Evolutionary conservation across 805 yeast species (phyloP).

Genomic region (Candida succiphila): DNA sequence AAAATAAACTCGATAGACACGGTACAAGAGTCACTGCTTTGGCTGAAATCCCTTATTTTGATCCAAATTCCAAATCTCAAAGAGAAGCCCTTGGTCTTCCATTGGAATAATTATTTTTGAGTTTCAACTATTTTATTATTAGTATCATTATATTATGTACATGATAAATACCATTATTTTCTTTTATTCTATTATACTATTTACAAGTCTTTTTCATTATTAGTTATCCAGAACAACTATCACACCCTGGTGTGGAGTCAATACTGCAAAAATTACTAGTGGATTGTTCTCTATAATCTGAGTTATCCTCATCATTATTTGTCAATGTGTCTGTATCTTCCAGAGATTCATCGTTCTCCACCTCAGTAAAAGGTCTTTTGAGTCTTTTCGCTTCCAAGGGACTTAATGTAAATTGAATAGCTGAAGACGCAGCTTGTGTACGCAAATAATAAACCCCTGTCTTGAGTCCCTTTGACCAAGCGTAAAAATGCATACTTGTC

Average conservation of each 20-base stretch:
- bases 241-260: conserved; percentile 22
- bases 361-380: conserved; percentile 1
- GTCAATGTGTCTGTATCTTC: neutral
- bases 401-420: conserved; percentile 84
- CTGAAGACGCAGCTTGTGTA: conserved; percentile 95
- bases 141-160: neutral
- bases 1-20: conserved; percentile 34
- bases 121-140: neutral
- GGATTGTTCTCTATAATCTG: too few species aligned
- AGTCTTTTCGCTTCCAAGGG: conserved; percentile 16
- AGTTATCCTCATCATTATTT: neutral
- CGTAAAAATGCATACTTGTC: conserved; percentile 97
- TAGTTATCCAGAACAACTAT: conserved; percentile 29
- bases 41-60: conserved; percentile 45
- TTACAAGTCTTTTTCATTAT: neutral
- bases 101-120: too few species aligned
- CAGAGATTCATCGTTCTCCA: neutral
- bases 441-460: conserved; percentile 98
- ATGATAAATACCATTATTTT: neutral
- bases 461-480: conserved; percentile 97
- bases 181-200: neutral
- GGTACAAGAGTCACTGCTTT: conserved; percentile 45
- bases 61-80: conserved; percentile 38
- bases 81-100: too few species aligned
- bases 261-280: conserved; percentile 10